Evolutionary conservation across 2,329 filamentous ascomycete genomes (phyloP).

Genomic region (Hysterium pulicare): DNA sequence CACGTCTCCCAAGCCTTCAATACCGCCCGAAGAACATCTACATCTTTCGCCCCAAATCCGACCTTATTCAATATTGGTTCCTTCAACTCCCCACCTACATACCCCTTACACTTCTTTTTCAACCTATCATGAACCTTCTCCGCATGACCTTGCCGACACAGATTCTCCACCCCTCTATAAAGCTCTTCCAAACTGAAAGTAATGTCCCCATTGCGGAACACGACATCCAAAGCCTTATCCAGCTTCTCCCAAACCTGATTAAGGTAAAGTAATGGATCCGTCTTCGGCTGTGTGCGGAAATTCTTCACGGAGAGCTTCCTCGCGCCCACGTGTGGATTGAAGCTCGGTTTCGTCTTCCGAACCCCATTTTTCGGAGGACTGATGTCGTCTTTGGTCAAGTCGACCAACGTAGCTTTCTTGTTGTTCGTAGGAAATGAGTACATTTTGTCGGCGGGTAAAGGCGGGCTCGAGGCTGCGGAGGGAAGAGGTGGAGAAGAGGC

Average conservation of each 20-base stretch:
- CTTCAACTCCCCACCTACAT: conserved; percentile 58
- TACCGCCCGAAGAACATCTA: conserved; percentile 62
- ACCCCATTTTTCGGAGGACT: conserved; percentile 32
- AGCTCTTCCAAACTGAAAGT: conserved; percentile 75
- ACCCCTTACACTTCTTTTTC: conserved; percentile 61
- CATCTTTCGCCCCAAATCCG: conserved; percentile 52
- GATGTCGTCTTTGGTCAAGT: conserved; percentile 42
- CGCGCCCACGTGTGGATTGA: conserved; percentile 72
- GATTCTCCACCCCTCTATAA: conserved; percentile 86
- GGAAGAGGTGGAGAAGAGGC: conserved; percentile 11
- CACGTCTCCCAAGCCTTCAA: conserved; percentile 70
- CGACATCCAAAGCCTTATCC: conserved; percentile 65
- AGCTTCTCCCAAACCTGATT: conserved; percentile 71
- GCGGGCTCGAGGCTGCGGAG: conserved; percentile 7
- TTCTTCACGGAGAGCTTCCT: conserved; percentile 95
- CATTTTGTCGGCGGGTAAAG: conserved; percentile 47
- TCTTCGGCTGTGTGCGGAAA: conserved; percentile 62
- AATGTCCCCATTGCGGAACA: conserved; percentile 65
- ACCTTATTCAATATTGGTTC: conserved; percentile 56
- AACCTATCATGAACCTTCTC: conserved; percentile 65
- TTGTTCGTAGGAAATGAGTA: conserved; percentile 44
- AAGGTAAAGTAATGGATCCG: conserved; percentile 74
- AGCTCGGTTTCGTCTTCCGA: conserved; percentile 43
- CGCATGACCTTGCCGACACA: conserved; percentile 76
- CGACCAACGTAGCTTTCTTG: conserved; percentile 23